These are phyloP conservation scores for Ramaria sp. DNA, from an alignment of 768 basidiomycete genomes.

Conservation along the genomic window DNA sequence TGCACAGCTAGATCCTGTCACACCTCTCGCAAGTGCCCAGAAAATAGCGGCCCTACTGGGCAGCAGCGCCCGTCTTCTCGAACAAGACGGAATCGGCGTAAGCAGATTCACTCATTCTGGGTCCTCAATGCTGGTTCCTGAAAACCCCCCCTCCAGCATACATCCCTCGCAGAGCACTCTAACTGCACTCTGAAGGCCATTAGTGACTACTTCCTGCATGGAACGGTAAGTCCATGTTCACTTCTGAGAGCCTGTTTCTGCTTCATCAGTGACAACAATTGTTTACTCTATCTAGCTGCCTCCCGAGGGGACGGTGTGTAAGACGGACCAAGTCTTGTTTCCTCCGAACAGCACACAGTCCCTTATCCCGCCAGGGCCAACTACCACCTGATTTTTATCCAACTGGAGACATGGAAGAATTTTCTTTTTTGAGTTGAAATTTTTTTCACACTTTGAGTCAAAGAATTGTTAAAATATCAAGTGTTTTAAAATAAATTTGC, in stretches of 20 bases:
- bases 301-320: not conserved
- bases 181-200: slow-evolving; percentile 1
- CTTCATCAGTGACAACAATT: not conserved
- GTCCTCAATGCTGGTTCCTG: not conserved
- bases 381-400: too few relatives aligned
- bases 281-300: not conserved
- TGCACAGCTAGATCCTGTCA: slow-evolving; percentile 16
- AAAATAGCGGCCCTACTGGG: slow-evolving; percentile 15
- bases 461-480: too few relatives aligned
- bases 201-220: slow-evolving; percentile 3
- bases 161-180: slow-evolving; percentile 1
- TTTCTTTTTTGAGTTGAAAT: too few relatives aligned
- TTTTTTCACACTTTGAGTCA: too few relatives aligned
- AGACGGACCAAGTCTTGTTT: slow-evolving; percentile 2
- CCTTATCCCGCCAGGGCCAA: not conserved
- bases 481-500: too few relatives aligned
- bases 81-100: slow-evolving; percentile 21
- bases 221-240: not conserved
- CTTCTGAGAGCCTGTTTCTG: not conserved
- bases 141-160: not conserved
- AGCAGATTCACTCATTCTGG: not conserved
- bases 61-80: slow-evolving; percentile 17
- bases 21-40: slow-evolving; percentile 18
- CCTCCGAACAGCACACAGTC: slow-evolving; percentile 1
- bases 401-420: too few relatives aligned